These are phyloP conservation scores for Beta vulgaris DNA, from an alignment of 148 eudicot genomes.

Conservation along the genomic window DNA sequence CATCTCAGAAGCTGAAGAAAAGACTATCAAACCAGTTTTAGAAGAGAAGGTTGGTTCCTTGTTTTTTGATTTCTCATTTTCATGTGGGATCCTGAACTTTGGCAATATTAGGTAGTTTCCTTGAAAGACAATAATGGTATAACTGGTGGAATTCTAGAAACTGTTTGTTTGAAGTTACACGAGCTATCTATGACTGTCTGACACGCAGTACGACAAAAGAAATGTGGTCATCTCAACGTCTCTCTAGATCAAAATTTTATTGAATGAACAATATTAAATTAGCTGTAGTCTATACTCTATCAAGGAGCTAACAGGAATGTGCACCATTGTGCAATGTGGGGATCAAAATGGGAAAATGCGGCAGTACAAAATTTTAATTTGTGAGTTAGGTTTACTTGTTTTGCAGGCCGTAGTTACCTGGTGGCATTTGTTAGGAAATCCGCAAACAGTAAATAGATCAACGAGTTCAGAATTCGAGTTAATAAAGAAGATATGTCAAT, in stretches of 20 bases:
- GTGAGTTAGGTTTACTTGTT: not conserved
- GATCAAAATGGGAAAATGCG: not conserved
- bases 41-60: conserved; percentile 54
- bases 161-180: conserved; percentile 64
- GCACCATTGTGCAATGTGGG: not conserved
- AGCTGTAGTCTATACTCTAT: not conserved
- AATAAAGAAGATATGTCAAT: not conserved
- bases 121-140: conserved; percentile 27
- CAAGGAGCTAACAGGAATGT: not conserved
- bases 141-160: conserved; percentile 46
- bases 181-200: conserved; percentile 54
- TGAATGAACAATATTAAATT: not conserved
- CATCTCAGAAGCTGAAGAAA: conserved; percentile 74
- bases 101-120: conserved; percentile 23
- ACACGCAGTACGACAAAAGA: conserved; percentile 52
- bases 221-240: conserved; percentile 31
- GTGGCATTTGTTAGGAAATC: not conserved
- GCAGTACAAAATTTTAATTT: not conserved
- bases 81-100: not conserved
- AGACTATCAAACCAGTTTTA: conserved; percentile 53
- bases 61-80: conserved; percentile 3
- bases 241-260: not conserved
- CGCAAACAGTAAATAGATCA: not conserved
- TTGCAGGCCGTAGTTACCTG: not conserved
- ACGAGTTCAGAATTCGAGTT: not conserved